phyloP scores from a whole-genome alignment of 2,329 filamentous ascomycete genomes.

The Monilinia polystroma region DNA sequence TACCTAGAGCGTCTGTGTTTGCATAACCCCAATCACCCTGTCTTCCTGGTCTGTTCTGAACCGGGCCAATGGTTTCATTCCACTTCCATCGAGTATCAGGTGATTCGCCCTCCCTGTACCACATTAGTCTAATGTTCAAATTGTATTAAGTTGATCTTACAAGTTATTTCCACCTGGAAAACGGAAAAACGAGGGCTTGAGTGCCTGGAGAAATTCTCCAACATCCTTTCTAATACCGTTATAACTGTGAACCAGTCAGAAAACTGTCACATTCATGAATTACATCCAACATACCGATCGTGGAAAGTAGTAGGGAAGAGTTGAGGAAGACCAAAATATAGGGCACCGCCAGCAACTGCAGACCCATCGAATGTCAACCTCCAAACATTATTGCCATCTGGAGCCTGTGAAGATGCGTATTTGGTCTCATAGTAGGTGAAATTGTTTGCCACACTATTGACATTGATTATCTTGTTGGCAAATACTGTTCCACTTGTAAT shows the following conservation, averaged over 20 bases:
- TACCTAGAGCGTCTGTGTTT: constrained; percentile 49
- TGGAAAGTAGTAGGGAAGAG: constrained; percentile 61
- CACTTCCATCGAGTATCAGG: constrained; percentile 35
- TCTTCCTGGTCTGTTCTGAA: constrained; percentile 39
- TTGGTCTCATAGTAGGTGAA: constrained; percentile 26
- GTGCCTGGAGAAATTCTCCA: constrained; percentile 49
- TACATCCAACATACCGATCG: constrained; percentile 30
- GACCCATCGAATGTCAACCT: constrained; percentile 52
- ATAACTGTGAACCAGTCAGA: constrained; percentile 34
- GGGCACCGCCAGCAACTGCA: constrained; percentile 32
- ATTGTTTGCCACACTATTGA: constrained; percentile 17
- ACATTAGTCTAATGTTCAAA: constrained; percentile 32
- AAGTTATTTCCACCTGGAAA: constrained; percentile 66
- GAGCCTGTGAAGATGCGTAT: constrained; percentile 17
- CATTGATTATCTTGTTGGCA: constrained; percentile 22
- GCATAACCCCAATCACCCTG: constrained; percentile 46
- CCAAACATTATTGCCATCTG: constrained; percentile 52
- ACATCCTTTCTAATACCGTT: constrained; percentile 60
- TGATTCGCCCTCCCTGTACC: constrained; percentile 29
- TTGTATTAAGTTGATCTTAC: constrained; percentile 29
- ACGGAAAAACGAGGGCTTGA: constrained; percentile 57
- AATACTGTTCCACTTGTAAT: constrained; percentile 23
- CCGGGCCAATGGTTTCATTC: constrained; percentile 44
- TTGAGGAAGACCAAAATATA: constrained; percentile 57
- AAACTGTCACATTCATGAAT: neutral